Conservation (phyloP, 2,329 filamentous ascomycete species). For the Ascochyta rabiei region DNA sequence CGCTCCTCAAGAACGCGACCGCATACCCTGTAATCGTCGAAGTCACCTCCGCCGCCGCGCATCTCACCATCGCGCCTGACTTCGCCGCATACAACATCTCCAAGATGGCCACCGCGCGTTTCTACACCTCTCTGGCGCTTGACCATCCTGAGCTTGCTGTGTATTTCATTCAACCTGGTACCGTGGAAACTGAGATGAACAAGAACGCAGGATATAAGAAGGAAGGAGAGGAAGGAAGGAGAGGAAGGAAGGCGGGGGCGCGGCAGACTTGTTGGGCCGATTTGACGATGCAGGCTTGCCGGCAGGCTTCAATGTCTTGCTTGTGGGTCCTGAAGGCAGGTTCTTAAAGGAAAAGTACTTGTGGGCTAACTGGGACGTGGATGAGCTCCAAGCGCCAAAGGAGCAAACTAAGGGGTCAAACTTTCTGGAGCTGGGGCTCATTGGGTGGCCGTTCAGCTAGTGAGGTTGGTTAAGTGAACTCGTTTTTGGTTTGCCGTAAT, state of each 20-base stretch:
- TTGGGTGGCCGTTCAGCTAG: conserved; percentile 14
- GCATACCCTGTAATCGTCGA: not conserved
- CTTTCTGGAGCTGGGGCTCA: conserved; percentile 24
- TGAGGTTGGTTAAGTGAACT: too few species aligned
- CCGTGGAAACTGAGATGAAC: conserved; percentile 49
- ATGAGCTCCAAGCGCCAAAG: conserved; percentile 26
- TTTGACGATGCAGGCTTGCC: not conserved
- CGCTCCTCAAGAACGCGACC: not conserved
- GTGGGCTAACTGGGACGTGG: conserved; percentile 33
- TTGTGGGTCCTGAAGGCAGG: not conserved
- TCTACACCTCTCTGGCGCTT: conserved; percentile 46
- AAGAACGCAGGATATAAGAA: conserved; percentile 18
- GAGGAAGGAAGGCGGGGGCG: conserved; percentile 3
- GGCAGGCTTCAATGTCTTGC: conserved; percentile 1
- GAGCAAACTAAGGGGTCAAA: conserved; percentile 26
- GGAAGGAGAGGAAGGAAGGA: conserved; percentile 26
- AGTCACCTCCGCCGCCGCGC: conserved; percentile 6
- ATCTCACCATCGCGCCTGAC: conserved; percentile 19
- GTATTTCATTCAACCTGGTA: conserved; percentile 52
- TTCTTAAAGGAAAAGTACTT: conserved; percentile 34
- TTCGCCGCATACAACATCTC: conserved; percentile 39
- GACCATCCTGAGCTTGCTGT: conserved; percentile 49
- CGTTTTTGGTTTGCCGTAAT: too few species aligned
- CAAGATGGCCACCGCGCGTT: conserved; percentile 46
- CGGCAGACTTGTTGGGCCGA: not conserved